Evolutionary conservation across 2,329 filamentous ascomycete genomes (phyloP), one percentile per base, ranked within the genome.

Genomic region (Grosmannia clavigera): DNA sequence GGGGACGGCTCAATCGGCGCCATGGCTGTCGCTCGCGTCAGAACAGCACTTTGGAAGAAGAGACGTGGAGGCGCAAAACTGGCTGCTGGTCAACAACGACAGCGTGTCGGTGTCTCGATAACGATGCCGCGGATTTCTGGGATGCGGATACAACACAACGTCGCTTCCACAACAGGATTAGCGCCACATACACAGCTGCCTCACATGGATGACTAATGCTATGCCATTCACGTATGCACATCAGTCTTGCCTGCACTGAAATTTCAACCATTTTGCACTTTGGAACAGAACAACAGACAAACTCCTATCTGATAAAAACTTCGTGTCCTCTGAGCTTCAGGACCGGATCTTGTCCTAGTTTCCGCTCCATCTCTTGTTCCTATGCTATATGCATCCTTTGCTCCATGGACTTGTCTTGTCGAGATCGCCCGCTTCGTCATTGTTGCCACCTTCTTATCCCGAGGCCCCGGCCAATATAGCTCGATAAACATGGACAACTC

Each of bases 1-100:
- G 59, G 58, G 4, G 61, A 56, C 3, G 59, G 58, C 43, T 63
- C 73, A 55, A 76, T 70, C 31, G 75, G 75, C 51, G 75, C 74
- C 75, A 77, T 77, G 61, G 53, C 46, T 16, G 10, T 16, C 12
- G 22, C 52, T 19, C 29, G 14, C 29, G 31, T n/a, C 52, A 54
- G 16, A 7, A 9, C 27, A 10, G 14, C n/a, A 5, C 43, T 22
- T 22, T 43, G 33, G 14, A 19, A n/a, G 52, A 16, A 38, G 4
- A 38, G 55, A 7, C 29, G 29, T 4, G 29, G 22, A 22, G 22
- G 22, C 22, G 22, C 22, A 22, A 22, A 22, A 22, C 22, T 22
- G 22, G 22, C 22, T 22, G 22, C 22, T 22, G 22, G 22, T 22
- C 22, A 22, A 22, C 22, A 16, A 5, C 38, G 38, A 40, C 10